A percentile compares a stretch with the other conserved stretches of the same genome.
phyloP scores from a whole-genome alignment of 2,329 filamentous ascomycete species.

The Penicillium sp. region DNA sequence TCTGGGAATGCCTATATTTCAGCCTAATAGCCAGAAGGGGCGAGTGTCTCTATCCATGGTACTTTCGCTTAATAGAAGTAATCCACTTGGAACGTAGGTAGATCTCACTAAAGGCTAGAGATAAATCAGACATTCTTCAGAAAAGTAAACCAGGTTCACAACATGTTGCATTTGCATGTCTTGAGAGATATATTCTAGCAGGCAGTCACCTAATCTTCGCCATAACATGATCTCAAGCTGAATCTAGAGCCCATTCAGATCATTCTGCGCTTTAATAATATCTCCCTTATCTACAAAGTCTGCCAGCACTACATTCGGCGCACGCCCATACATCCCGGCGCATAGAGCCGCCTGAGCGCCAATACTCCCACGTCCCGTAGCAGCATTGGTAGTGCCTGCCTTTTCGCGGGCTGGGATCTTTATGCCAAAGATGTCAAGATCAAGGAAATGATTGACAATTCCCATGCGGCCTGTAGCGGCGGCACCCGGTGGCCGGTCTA shows the following conservation, averaged over 20 bases:
- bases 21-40: no score
- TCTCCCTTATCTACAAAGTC: conserved; percentile 49
- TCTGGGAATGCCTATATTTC: no score
- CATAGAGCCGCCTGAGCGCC: conserved; percentile 44
- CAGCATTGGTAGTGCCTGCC: conserved; percentile 45
- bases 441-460: conserved; percentile 51
- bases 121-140: no score
- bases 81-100: no score
- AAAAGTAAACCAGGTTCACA: no score
- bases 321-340: conserved; percentile 37
- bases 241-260: conserved; percentile 39
- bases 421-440: conserved; percentile 44
- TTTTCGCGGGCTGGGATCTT: conserved; percentile 44
- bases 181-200: not conserved
- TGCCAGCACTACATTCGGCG: conserved; percentile 46
- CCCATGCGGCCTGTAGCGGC: conserved; percentile 45
- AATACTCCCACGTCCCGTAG: conserved; percentile 44
- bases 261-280: conserved; percentile 42
- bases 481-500: conserved; percentile 45
- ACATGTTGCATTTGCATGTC: no score
- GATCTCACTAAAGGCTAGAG: no score
- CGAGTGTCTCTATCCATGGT: no score
- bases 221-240: not conserved
- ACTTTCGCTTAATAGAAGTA: no score
- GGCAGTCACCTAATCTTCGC: not conserved